phyloP scores from a whole-genome alignment of 106 monocot genomes.

The Dendrobium nobile region DNA sequence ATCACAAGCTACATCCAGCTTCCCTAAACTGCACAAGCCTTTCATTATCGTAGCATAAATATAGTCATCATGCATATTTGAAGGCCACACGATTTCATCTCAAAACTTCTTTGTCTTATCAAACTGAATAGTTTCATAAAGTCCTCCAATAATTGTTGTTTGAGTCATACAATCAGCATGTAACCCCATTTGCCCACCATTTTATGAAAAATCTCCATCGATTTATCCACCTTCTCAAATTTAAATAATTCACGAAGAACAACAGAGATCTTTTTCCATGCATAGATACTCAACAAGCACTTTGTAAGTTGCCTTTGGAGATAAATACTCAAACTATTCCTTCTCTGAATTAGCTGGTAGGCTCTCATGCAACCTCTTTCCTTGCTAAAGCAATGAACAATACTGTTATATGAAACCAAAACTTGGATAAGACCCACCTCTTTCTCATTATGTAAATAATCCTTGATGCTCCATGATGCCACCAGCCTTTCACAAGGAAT shows the following conservation, averaged over 20 bases:
- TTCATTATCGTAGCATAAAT: conserved; percentile 64
- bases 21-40: conserved; percentile 54
- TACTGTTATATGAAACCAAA: conserved; percentile 77
- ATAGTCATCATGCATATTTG: conserved; percentile 61
- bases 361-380: conserved; percentile 67
- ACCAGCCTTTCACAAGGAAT: conserved; percentile 61
- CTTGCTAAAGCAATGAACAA: conserved; percentile 71
- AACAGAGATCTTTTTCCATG: conserved; percentile 47
- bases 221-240: conserved; percentile 34
- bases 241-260: conserved; percentile 55
- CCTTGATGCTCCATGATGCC: conserved; percentile 66
- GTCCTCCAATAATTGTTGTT: conserved; percentile 50
- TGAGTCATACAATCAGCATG: conserved; percentile 40
- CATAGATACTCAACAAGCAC: conserved; percentile 69
- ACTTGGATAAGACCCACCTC: conserved; percentile 67
- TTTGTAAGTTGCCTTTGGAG: conserved; percentile 54
- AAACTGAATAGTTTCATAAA: conserved; percentile 27
- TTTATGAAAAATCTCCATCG: conserved; percentile 57
- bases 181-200: conserved; percentile 44
- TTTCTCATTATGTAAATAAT: conserved; percentile 85
- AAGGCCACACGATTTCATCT: conserved; percentile 71
- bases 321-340: conserved; percentile 61
- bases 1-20: too few relatives aligned
- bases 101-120: conserved; percentile 66
- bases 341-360: conserved; percentile 69